Base-by-base conservation (phyloP, 2,329 filamentous ascomycete species). In the Aspergillus amoenus region DNA sequence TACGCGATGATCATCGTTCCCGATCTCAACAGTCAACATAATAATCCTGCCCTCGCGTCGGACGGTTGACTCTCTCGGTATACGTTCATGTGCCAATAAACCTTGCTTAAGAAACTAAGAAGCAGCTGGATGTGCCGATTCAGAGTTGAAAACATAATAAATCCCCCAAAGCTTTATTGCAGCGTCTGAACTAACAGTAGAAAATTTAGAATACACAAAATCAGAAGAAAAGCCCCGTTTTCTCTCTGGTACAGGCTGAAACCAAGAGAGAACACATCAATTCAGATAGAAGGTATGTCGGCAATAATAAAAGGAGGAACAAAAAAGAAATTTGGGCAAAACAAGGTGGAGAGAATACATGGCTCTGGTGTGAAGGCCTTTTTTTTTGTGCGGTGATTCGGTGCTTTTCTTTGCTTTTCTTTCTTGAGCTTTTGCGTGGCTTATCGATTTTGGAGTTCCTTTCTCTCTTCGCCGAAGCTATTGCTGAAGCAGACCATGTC, bases 401-500 rank as follows among this genome's bases (percentile, higher is more conserved):
- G 41, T 45, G 17, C 39, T 50, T 49, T 56, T 56, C 40, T 50
- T 49, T 56, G 51, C 40, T 50, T 22, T 11, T 24, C 40, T 52
- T 48, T 53, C 45, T 49, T 54, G 17, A 52, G 59, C 42, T 53
- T 58, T 37, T 21, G 39, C 18, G 42, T 48, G 42, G 32, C 27
- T 50, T 50, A 30, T 61, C 40, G 34, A 40, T 34, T 21, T n/a
- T 50, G 18, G 41, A 17, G 45, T 52, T 43, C 34, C 32, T 49
- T 47, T 32, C 34, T 37, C 34, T 37, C 34, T 44, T 57, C 44
- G 57, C 49, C 56, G 46, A 58, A 57, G 52, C 56, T 58, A 56
- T 59, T 57, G 59, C 56, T 44, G 30, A 60, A 65, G 57, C 55
- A 61, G 58, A 58, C 48, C 61, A 61, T 58, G 62, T 60, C 54